phyloP scores from a whole-genome alignment of 139 green algal species.

The Nannochloris sp. region DNA sequence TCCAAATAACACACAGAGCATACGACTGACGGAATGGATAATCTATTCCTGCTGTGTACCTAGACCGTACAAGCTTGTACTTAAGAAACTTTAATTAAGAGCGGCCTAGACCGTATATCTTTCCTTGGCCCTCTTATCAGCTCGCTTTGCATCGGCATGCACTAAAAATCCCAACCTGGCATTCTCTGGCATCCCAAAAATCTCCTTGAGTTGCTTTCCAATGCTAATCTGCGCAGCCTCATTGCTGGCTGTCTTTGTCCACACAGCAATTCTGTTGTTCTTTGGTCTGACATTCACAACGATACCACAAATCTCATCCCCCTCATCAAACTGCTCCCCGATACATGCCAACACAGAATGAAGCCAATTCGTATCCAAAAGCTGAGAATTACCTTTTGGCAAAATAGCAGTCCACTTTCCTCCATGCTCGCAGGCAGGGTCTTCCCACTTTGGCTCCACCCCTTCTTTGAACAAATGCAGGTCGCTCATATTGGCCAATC shows the following conservation, averaged over 20 bases:
- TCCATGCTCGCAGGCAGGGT: slow-evolving; percentile 73
- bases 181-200: slow-evolving; percentile 70
- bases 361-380: slow-evolving; percentile 90
- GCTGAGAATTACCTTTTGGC: slow-evolving; percentile 41
- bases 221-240: slow-evolving; percentile 76
- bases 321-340: slow-evolving; percentile 95
- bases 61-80: too few species aligned
- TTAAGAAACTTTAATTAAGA: too few species aligned
- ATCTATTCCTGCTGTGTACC: too few species aligned
- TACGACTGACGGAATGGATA: slow-evolving; percentile 1
- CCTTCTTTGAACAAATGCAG: slow-evolving; percentile 96
- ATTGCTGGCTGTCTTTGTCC: slow-evolving; percentile 87
- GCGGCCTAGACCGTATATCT: slow-evolving; percentile 64
- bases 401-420: slow-evolving; percentile 87
- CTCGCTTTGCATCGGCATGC: slow-evolving; percentile 79
- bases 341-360: slow-evolving; percentile 92
- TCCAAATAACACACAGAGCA: neutral
- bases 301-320: slow-evolving; percentile 90
- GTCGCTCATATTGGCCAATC: slow-evolving; percentile 73
- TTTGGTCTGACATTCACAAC: slow-evolving; percentile 84
- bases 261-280: slow-evolving; percentile 85
- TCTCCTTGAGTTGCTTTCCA: slow-evolving; percentile 85
- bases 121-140: slow-evolving; percentile 73
- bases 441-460: slow-evolving; percentile 99
- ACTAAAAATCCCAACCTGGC: slow-evolving; percentile 76